Evolutionary conservation across 805 yeast genomes (phyloP).

Genomic region (Zygotorulaspora chibaensis): DNA sequence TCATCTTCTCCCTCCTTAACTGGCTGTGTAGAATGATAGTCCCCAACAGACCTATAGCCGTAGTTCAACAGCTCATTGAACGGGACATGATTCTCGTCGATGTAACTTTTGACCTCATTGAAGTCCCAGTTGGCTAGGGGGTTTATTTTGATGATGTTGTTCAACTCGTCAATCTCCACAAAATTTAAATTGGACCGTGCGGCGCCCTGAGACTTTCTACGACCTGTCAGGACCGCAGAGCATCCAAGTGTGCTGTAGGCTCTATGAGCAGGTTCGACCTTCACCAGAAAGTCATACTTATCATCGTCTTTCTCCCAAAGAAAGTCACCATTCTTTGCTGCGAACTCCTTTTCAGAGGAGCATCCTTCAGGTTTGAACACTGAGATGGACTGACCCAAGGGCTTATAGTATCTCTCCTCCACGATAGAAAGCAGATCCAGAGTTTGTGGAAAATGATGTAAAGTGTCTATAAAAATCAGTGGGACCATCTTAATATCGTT

Average conservation of each 20-base stretch:
- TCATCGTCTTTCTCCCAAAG: slow-evolving; percentile 83
- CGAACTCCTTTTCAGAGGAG: slow-evolving; percentile 58
- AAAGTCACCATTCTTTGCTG: slow-evolving; percentile 60
- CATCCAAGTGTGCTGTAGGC: slow-evolving; percentile 72
- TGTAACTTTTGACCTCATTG: slow-evolving; percentile 61
- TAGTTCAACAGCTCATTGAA: slow-evolving; percentile 77
- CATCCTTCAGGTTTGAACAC: slow-evolving; percentile 63
- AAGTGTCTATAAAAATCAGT: slow-evolving; percentile 80
- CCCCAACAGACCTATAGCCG: slow-evolving; percentile 91
- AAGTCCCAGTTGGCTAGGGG: slow-evolving; percentile 86
- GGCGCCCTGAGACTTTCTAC: slow-evolving; percentile 88
- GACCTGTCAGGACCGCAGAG: slow-evolving; percentile 86
- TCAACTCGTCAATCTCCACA: slow-evolving; percentile 66
- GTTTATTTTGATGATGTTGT: slow-evolving; percentile 78
- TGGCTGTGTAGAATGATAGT: slow-evolving; percentile 91
- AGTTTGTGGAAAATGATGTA: slow-evolving; percentile 95
- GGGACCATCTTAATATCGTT: slow-evolving; percentile 42
- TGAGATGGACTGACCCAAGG: slow-evolving; percentile 42
- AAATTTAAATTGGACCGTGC: slow-evolving; percentile 67
- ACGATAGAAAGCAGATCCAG: slow-evolving; percentile 63
- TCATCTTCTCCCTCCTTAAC: slow-evolving; percentile 91
- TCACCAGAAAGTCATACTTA: slow-evolving; percentile 77
- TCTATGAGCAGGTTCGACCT: slow-evolving; percentile 88
- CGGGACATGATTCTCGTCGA: slow-evolving; percentile 70
- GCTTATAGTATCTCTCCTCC: slow-evolving; percentile 45